A percentile compares a stretch with the other conserved stretches of the same genome.
Conservation (phyloP, 2,329 filamentous ascomycete species). For the Dendryphion nanum region DNA sequence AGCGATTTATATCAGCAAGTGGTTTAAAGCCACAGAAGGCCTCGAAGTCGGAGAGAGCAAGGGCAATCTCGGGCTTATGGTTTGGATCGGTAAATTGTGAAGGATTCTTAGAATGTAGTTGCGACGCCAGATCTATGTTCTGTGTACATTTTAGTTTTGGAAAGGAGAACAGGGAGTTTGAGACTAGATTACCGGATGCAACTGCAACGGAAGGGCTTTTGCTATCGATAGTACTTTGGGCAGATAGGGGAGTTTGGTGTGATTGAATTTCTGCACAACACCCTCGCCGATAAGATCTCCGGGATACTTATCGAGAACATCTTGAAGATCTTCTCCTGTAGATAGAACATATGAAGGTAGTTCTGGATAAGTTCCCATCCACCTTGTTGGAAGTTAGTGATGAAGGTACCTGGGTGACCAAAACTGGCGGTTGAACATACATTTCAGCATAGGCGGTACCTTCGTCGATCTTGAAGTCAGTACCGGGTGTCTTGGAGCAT, state of each 20-base stretch:
- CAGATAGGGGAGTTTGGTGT: slow-evolving; percentile 66
- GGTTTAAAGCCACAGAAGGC: slow-evolving; percentile 76
- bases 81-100: slow-evolving; percentile 68
- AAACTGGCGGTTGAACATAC: slow-evolving; percentile 17
- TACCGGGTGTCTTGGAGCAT: slow-evolving; percentile 64
- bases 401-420: too few species aligned
- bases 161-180: background rate
- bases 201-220: slow-evolving; percentile 72
- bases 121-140: slow-evolving; percentile 63
- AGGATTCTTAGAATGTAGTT: slow-evolving; percentile 64
- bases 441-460: slow-evolving; percentile 63
- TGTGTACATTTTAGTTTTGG: slow-evolving; percentile 6
- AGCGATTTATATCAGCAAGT: slow-evolving; percentile 55
- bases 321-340: slow-evolving; percentile 63
- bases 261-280: slow-evolving; percentile 60
- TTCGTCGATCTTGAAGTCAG: slow-evolving; percentile 63
- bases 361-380: slow-evolving; percentile 75
- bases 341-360: slow-evolving; percentile 64
- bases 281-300: slow-evolving; percentile 63
- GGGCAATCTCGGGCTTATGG: slow-evolving; percentile 77
- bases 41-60: slow-evolving; percentile 70
- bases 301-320: slow-evolving; percentile 62
- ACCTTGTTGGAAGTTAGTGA: slow-evolving; percentile 38
- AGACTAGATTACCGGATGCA: slow-evolving; percentile 60
- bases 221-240: slow-evolving; percentile 75